These are phyloP conservation scores for Fusarium brachygibbosum DNA, from an alignment of 2,329 filamentous ascomycete species.

Conservation along the genomic window DNA sequence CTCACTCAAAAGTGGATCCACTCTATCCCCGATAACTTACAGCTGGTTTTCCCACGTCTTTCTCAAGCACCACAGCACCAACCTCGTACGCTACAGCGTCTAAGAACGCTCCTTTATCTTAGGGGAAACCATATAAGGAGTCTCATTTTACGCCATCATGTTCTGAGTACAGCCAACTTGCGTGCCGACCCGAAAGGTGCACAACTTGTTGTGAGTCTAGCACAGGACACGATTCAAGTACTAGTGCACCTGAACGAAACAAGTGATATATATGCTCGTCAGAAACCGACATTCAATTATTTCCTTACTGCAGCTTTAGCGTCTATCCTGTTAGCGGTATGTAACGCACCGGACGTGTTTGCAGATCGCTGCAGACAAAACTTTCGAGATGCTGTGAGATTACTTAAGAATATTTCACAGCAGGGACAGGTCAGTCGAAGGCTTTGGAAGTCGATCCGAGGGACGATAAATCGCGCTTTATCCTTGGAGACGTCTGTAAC, in stretches of 20 bases:
- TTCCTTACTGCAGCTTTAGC: conserved; percentile 4
- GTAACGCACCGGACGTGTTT: conserved; percentile 13
- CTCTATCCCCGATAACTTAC: conserved; percentile 9
- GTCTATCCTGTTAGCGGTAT: conserved; percentile 12
- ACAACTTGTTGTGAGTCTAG: conserved; percentile 6
- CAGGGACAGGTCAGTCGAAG: conserved; percentile 6
- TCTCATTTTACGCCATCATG: conserved; percentile 2
- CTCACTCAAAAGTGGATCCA: conserved; percentile 22
- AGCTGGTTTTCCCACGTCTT: conserved; percentile 17
- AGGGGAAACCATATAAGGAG: conserved; percentile 14
- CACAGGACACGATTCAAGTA: conserved; percentile 18
- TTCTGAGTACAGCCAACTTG: background rate
- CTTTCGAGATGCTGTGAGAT: conserved; percentile 4
- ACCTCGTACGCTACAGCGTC: conserved; percentile 1
- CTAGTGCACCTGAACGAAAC: conserved; percentile 17
- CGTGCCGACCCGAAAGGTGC: conserved; percentile 7
- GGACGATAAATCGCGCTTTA: conserved; percentile 10
- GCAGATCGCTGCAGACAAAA: conserved; percentile 9
- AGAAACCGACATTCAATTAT: conserved; percentile 16
- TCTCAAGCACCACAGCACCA: conserved; percentile 15
- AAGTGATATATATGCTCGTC: conserved; percentile 14
- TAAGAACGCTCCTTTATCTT: conserved; percentile 7
- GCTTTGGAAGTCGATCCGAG: conserved; percentile 13
- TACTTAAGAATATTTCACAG: conserved; percentile 4
- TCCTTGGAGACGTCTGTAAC: background rate